Conservation (phyloP, 805 yeast genomes). For the Priceomyces haplophilus region DNA sequence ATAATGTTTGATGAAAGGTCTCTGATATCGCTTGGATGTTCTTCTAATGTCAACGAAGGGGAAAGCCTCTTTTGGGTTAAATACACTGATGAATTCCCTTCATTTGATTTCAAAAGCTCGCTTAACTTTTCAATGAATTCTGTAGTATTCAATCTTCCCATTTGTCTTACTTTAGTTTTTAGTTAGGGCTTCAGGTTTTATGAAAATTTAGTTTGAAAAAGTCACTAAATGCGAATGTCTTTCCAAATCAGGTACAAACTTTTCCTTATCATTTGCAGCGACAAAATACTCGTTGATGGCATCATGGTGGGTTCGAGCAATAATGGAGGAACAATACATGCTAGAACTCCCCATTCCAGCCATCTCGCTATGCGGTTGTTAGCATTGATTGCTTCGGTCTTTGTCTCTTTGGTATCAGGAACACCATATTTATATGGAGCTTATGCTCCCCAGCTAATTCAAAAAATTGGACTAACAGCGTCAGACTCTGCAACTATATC, state of each 20-base stretch:
- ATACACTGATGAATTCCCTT: conserved; percentile 52
- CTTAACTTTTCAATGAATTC: conserved; percentile 29
- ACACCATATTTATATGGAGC: conserved; percentile 73
- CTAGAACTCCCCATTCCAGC: neutral
- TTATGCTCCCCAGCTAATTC: conserved; percentile 70
- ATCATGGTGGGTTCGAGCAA: too few species aligned
- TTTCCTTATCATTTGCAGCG: neutral
- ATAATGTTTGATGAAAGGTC: conserved; percentile 38
- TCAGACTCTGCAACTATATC: conserved; percentile 64
- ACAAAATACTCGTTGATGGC: neutral
- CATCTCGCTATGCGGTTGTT: conserved; percentile 15
- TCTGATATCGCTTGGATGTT: conserved; percentile 15
- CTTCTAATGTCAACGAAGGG: conserved; percentile 23
- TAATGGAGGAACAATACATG: too few species aligned
- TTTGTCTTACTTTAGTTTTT: conserved; percentile 3
- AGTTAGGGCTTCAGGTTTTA: neutral
- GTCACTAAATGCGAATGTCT: neutral
- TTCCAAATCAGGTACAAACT: conserved; percentile 1
- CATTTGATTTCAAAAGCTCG: conserved; percentile 22
- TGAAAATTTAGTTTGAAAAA: neutral
- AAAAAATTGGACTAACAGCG: conserved; percentile 53
- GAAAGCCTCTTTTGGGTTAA: conserved; percentile 56
- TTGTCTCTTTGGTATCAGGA: conserved; percentile 67
- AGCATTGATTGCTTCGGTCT: conserved; percentile 30
- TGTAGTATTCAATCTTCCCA: conserved; percentile 31